Base-by-base conservation (phyloP, 441 rosid species). In the Breynia disticha region DNA sequence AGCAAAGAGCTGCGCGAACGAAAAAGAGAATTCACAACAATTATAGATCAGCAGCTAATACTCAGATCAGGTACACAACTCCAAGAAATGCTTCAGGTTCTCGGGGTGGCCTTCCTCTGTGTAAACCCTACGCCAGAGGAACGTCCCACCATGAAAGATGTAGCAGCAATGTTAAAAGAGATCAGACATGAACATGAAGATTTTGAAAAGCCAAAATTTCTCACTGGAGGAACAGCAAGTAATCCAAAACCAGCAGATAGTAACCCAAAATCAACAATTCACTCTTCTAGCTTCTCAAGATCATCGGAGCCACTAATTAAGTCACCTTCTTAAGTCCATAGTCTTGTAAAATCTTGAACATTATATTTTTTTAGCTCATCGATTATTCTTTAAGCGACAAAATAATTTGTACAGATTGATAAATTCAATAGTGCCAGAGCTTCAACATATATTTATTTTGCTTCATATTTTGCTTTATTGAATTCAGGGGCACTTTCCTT, bases 101-200 rank as follows among this genome's bases (percentile, higher is more conserved):
- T 90, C 11, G 95, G 96, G n/a, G 95, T 87, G 47, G 90, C 97
- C 21, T 74, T 85, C 54, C 77, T 90, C 8, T 87, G 96, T 16
- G 91, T 85, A n/a, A 80, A 73, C 59, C 71, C 77, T 55, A 69
- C 64, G 44, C 88, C 95, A 0, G 84, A 78, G 37, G 95, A 90
- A 52, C 73, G 97, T 19, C 97, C 97, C 9, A 47, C 87, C 55
- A 87, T 90, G 97, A 90, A 77, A 70, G 97, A 90, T 46, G 84
- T 90, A 21, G 76, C 81, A n/a, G 90, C 85, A 60, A 76, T 87
- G 93, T 78, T 90, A 39, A 69, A 72, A 21, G 96, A 79, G 77
- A 81, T 90, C 54, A 78, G 79, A 62, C 77, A 78, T 16, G 86
- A 76, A 52, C 60, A 66, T 22, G 81, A 76, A 37, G 87, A 84